Conservation (phyloP, 1,284 basidiomycete genomes). For the Puccinia novopanici region DNA sequence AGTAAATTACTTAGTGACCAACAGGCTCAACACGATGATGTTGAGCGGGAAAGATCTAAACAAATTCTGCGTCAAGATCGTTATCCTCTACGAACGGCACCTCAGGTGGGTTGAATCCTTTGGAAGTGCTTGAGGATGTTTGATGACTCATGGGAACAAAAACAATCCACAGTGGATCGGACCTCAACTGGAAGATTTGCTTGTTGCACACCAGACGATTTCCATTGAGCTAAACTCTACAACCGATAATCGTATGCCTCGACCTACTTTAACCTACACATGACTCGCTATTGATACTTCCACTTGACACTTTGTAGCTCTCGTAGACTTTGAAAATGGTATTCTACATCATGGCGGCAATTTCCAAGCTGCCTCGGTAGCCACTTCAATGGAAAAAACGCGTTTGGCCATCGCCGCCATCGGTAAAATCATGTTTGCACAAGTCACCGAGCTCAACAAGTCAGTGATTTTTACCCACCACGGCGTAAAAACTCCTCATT, state of each 20-base stretch:
- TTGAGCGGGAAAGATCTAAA: conserved; percentile 67
- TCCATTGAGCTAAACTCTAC: conserved; percentile 82
- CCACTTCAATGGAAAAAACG: conserved; percentile 84
- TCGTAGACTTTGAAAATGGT: conserved; percentile 70
- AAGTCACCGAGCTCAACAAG: conserved; percentile 78
- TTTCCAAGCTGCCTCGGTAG: conserved; percentile 82
- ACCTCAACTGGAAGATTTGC: conserved; percentile 78
- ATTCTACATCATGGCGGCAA: conserved; percentile 79
- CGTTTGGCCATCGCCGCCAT: conserved; percentile 77
- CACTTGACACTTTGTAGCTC: conserved; percentile 60
- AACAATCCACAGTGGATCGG: conserved; percentile 67
- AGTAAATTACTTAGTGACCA: conserved; percentile 70
- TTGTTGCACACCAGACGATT: conserved; percentile 68
- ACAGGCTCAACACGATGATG: conserved; percentile 63
- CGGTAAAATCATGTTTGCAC: conserved; percentile 79
- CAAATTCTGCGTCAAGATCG: conserved; percentile 74
- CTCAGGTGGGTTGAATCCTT: conserved; percentile 62
- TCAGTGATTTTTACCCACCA: background rate
- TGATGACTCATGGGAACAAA: background rate
- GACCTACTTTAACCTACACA: conserved; percentile 12
- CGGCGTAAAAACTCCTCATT: no score
- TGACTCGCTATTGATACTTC: background rate
- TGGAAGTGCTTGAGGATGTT: background rate
- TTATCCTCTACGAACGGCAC: conserved; percentile 74
- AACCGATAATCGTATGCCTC: conserved; percentile 60